Evolutionary conservation across 331 rosid species (phyloP).

Genomic region (Acacia concinna): DNA sequence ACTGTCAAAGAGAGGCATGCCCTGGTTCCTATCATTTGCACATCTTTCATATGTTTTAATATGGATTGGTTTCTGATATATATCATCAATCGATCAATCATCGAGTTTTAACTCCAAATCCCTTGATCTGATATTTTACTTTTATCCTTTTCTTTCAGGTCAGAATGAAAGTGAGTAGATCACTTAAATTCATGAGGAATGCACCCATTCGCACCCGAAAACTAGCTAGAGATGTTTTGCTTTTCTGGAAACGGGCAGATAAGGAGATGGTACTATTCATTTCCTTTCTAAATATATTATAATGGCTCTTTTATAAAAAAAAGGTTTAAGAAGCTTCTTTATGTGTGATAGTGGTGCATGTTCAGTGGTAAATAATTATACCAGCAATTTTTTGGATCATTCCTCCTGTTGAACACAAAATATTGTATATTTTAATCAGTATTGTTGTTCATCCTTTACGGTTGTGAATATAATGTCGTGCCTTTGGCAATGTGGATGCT

Average conservation of each 20-base stretch:
- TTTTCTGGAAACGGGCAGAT: slow-evolving; percentile 94
- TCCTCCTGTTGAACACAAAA: neutral
- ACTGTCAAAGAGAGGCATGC: slow-evolving; percentile 97
- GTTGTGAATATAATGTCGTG: slow-evolving; percentile 12
- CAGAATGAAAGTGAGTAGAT: slow-evolving; percentile 82
- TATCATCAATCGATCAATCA: neutral
- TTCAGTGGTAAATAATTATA: slow-evolving; percentile 18
- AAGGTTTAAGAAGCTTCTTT: slow-evolving; percentile 19
- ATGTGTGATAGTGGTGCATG: slow-evolving; percentile 17
- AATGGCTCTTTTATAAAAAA: slow-evolving; percentile 17
- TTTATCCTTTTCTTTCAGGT: slow-evolving; percentile 56
- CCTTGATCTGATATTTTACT: slow-evolving; percentile 19
- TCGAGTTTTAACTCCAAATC: neutral
- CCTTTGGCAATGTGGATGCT: slow-evolving; percentile 25
- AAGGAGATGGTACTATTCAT: slow-evolving; percentile 80
- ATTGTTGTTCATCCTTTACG: slow-evolving; percentile 10
- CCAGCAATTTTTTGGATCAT: neutral
- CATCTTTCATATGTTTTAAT: slow-evolving; percentile 20
- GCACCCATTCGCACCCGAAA: slow-evolving; percentile 88
- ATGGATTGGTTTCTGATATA: slow-evolving; percentile 17
- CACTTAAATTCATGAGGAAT: slow-evolving; percentile 75
- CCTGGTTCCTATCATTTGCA: slow-evolving; percentile 16
- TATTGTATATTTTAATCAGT: slow-evolving; percentile 22
- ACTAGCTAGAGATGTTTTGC: slow-evolving; percentile 88
- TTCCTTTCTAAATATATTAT: slow-evolving; percentile 31